Base-by-base conservation (phyloP, 2,329 filamentous ascomycete species). In the Verticillium isaacii region DNA sequence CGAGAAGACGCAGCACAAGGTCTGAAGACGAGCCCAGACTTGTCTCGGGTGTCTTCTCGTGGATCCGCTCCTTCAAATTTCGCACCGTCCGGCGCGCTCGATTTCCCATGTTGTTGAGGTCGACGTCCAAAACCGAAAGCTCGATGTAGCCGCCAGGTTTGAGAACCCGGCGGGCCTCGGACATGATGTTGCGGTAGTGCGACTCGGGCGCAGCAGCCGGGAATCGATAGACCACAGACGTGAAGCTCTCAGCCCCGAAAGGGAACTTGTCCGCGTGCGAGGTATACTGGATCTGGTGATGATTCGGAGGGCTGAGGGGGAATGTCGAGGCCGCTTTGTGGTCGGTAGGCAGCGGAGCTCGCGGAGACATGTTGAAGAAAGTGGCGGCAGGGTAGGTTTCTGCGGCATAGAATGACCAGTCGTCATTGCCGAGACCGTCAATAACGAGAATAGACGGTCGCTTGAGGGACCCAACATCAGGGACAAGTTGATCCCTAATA, bases 321-420 rank as follows among this genome's bases (percentile, higher is more conserved):
- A 86, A 82, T 32, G 79, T 77, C 0, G 80, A 71, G 3, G 75
- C 74, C 45, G 68, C 75, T 55, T 74, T 76, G 36, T 78, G 71
- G 15, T 82, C 80, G n/a, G 75, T 68, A 0, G 78, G 77, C n/a
- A 82, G 68, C 50, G 82, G 82, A 45, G 82, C 78, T 32, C 83
- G 77, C 8, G 86, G 86, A 0, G 86, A 88, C 29, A 94, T 80
- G 70, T 93, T 92, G 77, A 91, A 94, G 65, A 95, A 89, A 2
- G 86, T 89, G 0, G 89, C 89, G 0, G 82, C 81, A 0, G 89
- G 89, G 66, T 94, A 94, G 1, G 90, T 92, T 70, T 93, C 86
- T 7, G 91, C 90, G 23, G 90, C 90, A 68, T 93, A 94, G 72
- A 92, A 93, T 0, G 91, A 93, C 91, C 91, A 95, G 70, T 95